Evolutionary conservation across 495 filamentous ascomycete species (phyloP).

Genomic region (Friedmanniomyces endolithicus): DNA sequence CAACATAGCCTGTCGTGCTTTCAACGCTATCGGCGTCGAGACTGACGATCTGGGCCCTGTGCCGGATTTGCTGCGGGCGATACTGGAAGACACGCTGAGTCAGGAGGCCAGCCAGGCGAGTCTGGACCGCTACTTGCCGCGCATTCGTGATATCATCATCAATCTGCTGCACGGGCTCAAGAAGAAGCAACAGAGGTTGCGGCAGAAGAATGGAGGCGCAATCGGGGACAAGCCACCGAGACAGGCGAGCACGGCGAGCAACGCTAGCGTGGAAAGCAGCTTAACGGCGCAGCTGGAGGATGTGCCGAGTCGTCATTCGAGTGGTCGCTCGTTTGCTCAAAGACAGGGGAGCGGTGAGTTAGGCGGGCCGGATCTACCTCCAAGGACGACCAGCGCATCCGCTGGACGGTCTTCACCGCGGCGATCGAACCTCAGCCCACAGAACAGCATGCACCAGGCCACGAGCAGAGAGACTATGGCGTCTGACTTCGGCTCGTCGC

Average conservation of each 20-base stretch:
- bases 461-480: conserved; percentile 29
- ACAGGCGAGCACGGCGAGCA: conserved; percentile 43
- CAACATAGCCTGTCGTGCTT: conserved; percentile 93
- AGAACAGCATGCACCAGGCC: conserved; percentile 34
- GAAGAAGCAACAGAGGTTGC: conserved; percentile 82
- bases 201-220: conserved; percentile 49
- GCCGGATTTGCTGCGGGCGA: conserved; percentile 75
- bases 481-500: conserved; percentile 35
- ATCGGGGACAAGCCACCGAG: conserved; percentile 40
- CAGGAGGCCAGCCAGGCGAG: conserved; percentile 90
- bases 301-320: conserved; percentile 30
- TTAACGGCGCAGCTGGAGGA: conserved; percentile 54
- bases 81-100: conserved; percentile 88
- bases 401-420: conserved; percentile 25
- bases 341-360: conserved; percentile 37
- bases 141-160: conserved; percentile 95
- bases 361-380: conserved; percentile 34
- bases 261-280: conserved; percentile 45
- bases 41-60: conserved; percentile 88
- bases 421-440: conserved; percentile 25
- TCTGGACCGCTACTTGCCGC: conserved; percentile 79
- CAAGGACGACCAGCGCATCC: conserved; percentile 35
- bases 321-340: conserved; percentile 32
- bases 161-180: conserved; percentile 91
- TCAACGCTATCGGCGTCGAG: conserved; percentile 90